Percentiles rank a stretch among this genome's conserved stretches.
These are phyloP conservation scores for Camelina hispida DNA, from an alignment of 345 rosid genomes.

Conservation along the genomic window DNA sequence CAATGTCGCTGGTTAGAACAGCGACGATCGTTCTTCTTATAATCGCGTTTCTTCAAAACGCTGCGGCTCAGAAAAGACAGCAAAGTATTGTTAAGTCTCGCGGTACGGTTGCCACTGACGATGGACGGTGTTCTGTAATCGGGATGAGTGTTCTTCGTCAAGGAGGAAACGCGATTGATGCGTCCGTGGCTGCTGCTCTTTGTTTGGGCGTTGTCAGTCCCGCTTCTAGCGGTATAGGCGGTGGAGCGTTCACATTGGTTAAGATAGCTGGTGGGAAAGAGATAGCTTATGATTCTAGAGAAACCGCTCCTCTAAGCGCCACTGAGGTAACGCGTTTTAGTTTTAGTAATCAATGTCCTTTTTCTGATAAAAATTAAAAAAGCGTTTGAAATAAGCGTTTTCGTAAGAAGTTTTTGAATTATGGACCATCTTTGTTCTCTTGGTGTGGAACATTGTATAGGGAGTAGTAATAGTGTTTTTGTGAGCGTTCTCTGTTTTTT, in stretches of 20 bases:
- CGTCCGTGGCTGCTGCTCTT: slow-evolving; percentile 57
- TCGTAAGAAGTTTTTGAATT: not conserved
- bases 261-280: slow-evolving; percentile 45
- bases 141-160: slow-evolving; percentile 47
- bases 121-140: slow-evolving; percentile 59
- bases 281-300: slow-evolving; percentile 61
- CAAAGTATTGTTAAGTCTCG: slow-evolving; percentile 43
- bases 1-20: slow-evolving; percentile 34
- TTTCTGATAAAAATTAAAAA: too few species aligned
- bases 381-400: not conserved
- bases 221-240: slow-evolving; percentile 70
- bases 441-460: not conserved
- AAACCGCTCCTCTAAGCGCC: slow-evolving; percentile 63
- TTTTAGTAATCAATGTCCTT: too few species aligned
- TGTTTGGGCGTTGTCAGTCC: slow-evolving; percentile 70
- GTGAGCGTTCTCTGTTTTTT: too few species aligned
- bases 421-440: not conserved
- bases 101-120: slow-evolving; percentile 62
- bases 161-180: slow-evolving; percentile 73
- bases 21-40: slow-evolving; percentile 23
- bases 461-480: too few species aligned
- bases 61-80: slow-evolving; percentile 24
- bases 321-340: too few species aligned
- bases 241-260: slow-evolving; percentile 66
- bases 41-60: slow-evolving; percentile 20